These are phyloP conservation scores for Xerocomus minutiporus DNA, from an alignment of 1,284 basidiomycete genomes.

Conservation along the genomic window DNA sequence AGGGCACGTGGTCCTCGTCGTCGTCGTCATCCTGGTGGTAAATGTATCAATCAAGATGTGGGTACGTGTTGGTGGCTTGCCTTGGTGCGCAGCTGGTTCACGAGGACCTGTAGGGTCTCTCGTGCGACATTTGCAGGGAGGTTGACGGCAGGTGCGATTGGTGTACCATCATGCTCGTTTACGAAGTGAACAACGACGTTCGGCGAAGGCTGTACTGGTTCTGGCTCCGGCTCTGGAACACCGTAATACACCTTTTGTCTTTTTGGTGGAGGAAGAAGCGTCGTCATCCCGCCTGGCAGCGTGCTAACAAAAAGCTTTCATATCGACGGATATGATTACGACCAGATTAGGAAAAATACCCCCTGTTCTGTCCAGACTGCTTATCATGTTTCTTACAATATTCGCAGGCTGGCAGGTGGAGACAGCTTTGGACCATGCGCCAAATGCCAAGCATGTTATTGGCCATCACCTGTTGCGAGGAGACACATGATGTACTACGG, in stretches of 20 bases:
- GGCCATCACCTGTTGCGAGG: no score
- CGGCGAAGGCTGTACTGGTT: conserved; percentile 50
- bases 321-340: not conserved
- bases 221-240: conserved; percentile 58
- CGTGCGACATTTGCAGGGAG: conserved; percentile 84
- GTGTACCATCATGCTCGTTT: conserved; percentile 75
- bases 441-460: no score
- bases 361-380: conserved; percentile 10
- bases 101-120: conserved; percentile 77
- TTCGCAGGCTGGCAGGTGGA: no score
- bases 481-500: no score
- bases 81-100: conserved; percentile 78
- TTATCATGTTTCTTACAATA: no score
- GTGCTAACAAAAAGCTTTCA: not conserved
- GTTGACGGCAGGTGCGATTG: conserved; percentile 82
- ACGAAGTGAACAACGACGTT: conserved; percentile 89
- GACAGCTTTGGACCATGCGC: no score
- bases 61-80: conserved; percentile 37
- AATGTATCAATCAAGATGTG: conserved; percentile 2
- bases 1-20: conserved; percentile 81
- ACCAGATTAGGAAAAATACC: conserved; percentile 18
- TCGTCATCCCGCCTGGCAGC: conserved; percentile 53
- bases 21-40: conserved; percentile 40
- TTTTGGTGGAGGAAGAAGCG: conserved; percentile 80
- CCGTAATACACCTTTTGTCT: conserved; percentile 78